A percentile compares a stretch with the other conserved stretches of the same genome.
These are phyloP conservation scores for Somion occarium DNA, from an alignment of 1,284 basidiomycete species.

Conservation along the genomic window DNA sequence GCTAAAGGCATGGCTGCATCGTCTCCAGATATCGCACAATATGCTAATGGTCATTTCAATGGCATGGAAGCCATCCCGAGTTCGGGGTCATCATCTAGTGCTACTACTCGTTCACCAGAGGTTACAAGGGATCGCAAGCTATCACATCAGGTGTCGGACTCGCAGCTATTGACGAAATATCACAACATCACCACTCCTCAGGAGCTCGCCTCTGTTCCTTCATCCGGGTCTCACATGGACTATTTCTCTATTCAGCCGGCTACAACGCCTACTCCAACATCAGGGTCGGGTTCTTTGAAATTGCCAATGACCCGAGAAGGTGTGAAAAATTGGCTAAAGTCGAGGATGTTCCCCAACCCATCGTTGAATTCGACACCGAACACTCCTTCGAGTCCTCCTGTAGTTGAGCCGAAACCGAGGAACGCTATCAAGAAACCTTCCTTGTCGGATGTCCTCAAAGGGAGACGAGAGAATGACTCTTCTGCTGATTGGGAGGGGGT, in stretches of 20 bases:
- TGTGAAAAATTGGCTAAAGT: conserved; percentile 72
- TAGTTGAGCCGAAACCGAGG: conserved; percentile 24
- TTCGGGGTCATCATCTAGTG: conserved; percentile 43
- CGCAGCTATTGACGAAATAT: conserved; percentile 52
- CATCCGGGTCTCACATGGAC: conserved; percentile 44
- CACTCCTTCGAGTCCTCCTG: conserved; percentile 29
- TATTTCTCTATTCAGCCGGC: conserved; percentile 34
- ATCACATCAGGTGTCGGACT: conserved; percentile 67
- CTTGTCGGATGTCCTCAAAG: conserved; percentile 54
- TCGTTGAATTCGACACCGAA: conserved; percentile 35
- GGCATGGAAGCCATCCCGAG: conserved; percentile 38
- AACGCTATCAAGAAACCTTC: conserved; percentile 51
- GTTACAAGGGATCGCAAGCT: conserved; percentile 52
- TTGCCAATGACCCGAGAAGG: conserved; percentile 69
- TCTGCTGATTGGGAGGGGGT: conserved; percentile 63
- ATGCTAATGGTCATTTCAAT: conserved; percentile 18
- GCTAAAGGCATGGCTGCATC: conserved; percentile 54
- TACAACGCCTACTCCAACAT: conserved; percentile 26
- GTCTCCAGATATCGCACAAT: conserved; percentile 55
- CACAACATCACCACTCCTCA: conserved; percentile 32
- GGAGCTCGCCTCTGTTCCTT: conserved; percentile 37
- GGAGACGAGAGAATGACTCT: conserved; percentile 49
- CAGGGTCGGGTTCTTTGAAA: conserved; percentile 43
- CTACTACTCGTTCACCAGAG: conserved; percentile 50
- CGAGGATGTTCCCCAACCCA: conserved; percentile 49